Evolutionary conservation across 208 protist species (phyloP).

Genomic region (Wallacemonas collosoma): DNA sequence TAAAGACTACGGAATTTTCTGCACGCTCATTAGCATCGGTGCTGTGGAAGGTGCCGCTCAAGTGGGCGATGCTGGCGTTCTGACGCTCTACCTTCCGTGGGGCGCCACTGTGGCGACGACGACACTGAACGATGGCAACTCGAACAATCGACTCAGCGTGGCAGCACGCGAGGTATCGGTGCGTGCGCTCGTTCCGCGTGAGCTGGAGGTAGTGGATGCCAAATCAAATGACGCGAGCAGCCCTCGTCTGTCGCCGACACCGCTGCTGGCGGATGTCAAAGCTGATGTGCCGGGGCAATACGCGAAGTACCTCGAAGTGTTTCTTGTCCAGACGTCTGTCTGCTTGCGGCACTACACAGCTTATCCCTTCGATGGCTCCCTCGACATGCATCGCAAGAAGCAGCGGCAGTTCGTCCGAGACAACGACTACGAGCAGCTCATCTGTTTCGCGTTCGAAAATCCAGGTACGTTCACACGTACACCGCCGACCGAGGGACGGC

Average conservation of each 20-base stretch:
- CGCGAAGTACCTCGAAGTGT: conserved; percentile 62
- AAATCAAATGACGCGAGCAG: background rate
- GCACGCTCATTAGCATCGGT: conserved; percentile 41
- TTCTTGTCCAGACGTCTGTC: conserved; percentile 66
- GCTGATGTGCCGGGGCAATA: background rate
- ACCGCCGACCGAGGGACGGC: background rate
- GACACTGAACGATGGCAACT: conserved; percentile 85
- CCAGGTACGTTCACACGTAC: conserved; percentile 12
- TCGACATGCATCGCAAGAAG: conserved; percentile 59
- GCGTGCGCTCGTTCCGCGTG: conserved; percentile 39
- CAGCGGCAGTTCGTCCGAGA: conserved; percentile 70
- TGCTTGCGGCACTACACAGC: conserved; percentile 71
- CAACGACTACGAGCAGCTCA: conserved; percentile 75
- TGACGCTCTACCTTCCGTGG: conserved; percentile 56
- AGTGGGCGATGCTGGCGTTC: conserved; percentile 54
- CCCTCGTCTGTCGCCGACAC: background rate
- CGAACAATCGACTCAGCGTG: conserved; percentile 68
- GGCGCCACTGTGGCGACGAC: conserved; percentile 66
- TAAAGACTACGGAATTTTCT: conserved; percentile 85
- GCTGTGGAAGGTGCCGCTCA: conserved; percentile 42
- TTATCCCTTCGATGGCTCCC: conserved; percentile 78
- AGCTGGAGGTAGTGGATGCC: conserved; percentile 20
- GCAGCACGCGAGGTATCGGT: conserved; percentile 41
- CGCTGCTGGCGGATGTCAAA: background rate
- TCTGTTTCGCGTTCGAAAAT: conserved; percentile 40